Evolutionary conservation across 805 yeast genomes (phyloP).

Genomic region (Cyberlindnera amylophila): DNA sequence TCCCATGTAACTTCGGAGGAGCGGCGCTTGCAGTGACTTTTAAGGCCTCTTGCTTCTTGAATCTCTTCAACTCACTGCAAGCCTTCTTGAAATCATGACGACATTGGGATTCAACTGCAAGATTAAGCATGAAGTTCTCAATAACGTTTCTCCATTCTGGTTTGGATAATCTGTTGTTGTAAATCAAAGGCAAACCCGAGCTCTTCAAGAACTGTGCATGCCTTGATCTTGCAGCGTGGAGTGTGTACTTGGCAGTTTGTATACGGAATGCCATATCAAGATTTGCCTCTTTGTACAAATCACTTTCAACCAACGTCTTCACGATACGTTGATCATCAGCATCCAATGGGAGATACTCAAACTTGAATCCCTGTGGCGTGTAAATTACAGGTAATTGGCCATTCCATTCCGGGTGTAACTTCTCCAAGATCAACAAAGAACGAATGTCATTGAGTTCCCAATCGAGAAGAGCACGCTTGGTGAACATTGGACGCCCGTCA

Average conservation of each 20-base stretch:
- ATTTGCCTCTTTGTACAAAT: slow-evolving; percentile 62
- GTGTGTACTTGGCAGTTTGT: slow-evolving; percentile 61
- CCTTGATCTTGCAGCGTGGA: slow-evolving; percentile 51
- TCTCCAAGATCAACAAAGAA: slow-evolving; percentile 50
- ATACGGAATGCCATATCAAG: slow-evolving; percentile 49
- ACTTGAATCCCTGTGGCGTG: slow-evolving; percentile 36
- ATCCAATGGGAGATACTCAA: slow-evolving; percentile 50
- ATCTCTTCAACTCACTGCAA: slow-evolving; percentile 44
- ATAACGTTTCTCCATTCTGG: slow-evolving; percentile 73
- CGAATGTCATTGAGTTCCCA: slow-evolving; percentile 73
- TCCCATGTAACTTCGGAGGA: slow-evolving; percentile 6
- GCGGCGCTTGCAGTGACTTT: neutral
- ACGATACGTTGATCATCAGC: slow-evolving; percentile 51
- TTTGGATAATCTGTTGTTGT: slow-evolving; percentile 34
- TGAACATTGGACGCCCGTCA: slow-evolving; percentile 60
- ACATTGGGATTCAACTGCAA: slow-evolving; percentile 71
- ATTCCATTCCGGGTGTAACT: slow-evolving; percentile 52
- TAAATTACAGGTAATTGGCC: slow-evolving; percentile 43
- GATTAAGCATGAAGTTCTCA: slow-evolving; percentile 60
- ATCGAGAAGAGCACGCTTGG: slow-evolving; percentile 57
- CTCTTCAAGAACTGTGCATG: slow-evolving; percentile 36
- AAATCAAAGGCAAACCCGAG: slow-evolving; percentile 17
- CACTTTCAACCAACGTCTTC: slow-evolving; percentile 49
- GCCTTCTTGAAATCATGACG: slow-evolving; percentile 56
- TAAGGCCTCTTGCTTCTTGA: slow-evolving; percentile 30